phyloP scores from a whole-genome alignment of 2,329 filamentous ascomycete species.

The Hymenoscyphus fructigenus region DNA sequence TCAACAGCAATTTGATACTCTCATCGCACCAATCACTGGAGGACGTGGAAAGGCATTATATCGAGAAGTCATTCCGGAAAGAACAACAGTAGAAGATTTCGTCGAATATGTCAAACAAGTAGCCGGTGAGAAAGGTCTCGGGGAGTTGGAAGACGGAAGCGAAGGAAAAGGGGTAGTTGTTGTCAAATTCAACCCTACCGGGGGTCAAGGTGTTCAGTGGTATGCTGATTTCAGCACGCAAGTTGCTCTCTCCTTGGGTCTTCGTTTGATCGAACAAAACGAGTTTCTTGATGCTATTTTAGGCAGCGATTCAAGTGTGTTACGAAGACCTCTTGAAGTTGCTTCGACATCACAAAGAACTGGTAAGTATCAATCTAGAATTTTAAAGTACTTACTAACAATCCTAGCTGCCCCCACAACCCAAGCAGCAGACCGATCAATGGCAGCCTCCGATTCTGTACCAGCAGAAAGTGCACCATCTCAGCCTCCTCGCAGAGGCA shows the following conservation, averaged over 20 bases:
- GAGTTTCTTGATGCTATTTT: conserved; percentile 91
- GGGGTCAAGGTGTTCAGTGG: conserved; percentile 58
- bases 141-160: conserved; percentile 61
- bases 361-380: conserved; percentile 23
- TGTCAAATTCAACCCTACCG: conserved; percentile 68
- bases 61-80: conserved; percentile 57
- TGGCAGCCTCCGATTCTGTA: not conserved
- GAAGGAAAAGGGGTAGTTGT: conserved; percentile 73
- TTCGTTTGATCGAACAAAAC: conserved; percentile 82
- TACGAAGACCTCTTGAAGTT: conserved; percentile 67
- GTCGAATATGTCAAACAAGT: conserved; percentile 72
- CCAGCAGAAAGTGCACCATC: conserved; percentile 16
- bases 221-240: conserved; percentile 66
- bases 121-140: conserved; percentile 71
- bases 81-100: conserved; percentile 73
- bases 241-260: conserved; percentile 71
- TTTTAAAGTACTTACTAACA: not conserved
- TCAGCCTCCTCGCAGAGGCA: conserved; percentile 28
- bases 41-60: conserved; percentile 81
- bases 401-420: not conserved
- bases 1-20: conserved; percentile 68
- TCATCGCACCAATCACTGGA: conserved; percentile 72
- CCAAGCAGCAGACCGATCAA: not conserved
- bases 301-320: conserved; percentile 69
- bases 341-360: conserved; percentile 35